A percentile compares a stretch with the other conserved stretches of the same genome.
Evolutionary conservation across 768 basidiomycete species (phyloP).

Genomic region (Termitomyces sp.): DNA sequence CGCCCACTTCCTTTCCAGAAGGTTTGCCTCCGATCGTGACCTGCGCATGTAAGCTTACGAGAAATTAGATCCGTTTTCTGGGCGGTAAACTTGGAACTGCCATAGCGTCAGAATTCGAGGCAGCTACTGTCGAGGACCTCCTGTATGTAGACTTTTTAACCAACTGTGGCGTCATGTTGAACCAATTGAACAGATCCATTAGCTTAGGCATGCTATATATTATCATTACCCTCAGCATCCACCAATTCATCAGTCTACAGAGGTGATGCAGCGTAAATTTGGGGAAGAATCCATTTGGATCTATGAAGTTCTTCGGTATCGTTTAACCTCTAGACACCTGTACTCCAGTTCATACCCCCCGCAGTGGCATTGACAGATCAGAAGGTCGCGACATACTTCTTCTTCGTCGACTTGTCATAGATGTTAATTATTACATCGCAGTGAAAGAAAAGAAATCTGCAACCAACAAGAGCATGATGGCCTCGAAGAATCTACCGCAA

Average conservation of each 20-base stretch:
- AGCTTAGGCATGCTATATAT: slow-evolving; percentile 39
- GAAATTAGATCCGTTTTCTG: slow-evolving; percentile 76
- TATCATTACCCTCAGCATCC: neutral
- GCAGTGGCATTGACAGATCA: slow-evolving; percentile 77
- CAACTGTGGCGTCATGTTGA: neutral
- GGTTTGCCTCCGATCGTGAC: slow-evolving; percentile 28
- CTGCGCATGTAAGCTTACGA: neutral
- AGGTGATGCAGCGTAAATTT: slow-evolving; percentile 75
- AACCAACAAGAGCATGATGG: slow-evolving; percentile 88
- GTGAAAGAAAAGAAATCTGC: slow-evolving; percentile 85
- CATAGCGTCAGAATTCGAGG: slow-evolving; percentile 84
- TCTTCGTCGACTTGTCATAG: neutral
- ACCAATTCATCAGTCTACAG: slow-evolving; percentile 27
- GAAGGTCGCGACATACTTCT: slow-evolving; percentile 55
- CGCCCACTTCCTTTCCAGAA: slow-evolving; percentile 85
- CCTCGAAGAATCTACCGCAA: slow-evolving; percentile 88
- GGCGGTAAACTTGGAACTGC: slow-evolving; percentile 93
- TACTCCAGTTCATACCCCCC: neutral
- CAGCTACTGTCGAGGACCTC: slow-evolving; percentile 84
- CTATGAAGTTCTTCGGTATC: slow-evolving; percentile 82
- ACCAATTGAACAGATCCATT: slow-evolving; percentile 35
- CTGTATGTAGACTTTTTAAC: slow-evolving; percentile 49
- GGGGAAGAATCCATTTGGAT: slow-evolving; percentile 88
- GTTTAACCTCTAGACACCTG: neutral
- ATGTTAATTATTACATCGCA: slow-evolving; percentile 23